Base-by-base conservation (phyloP, 2,329 filamentous ascomycete genomes). In the Fusarium ramigenum region DNA sequence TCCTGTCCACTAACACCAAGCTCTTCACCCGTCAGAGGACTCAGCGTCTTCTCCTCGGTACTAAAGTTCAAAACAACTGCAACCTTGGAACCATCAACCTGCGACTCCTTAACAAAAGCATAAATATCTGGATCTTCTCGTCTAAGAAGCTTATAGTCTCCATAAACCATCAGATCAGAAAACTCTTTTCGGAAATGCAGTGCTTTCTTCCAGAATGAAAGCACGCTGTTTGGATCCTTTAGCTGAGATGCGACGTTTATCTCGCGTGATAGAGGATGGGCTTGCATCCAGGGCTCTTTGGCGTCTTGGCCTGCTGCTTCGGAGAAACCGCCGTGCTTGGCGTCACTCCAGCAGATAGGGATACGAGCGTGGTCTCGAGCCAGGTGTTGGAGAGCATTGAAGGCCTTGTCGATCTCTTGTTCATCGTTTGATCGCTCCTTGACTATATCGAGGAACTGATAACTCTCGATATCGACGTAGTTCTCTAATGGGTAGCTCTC, bases 281-380 rank as follows among this genome's bases (percentile, higher is more conserved):
- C 28, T 61, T 77, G 78, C 80, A 82, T 82, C 80, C 80, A 82
- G 0, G 80, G 77, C n/a, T 79, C 76, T 25, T 78, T 75, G n/a
- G 78, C 50, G 0, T 73, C 23, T 39, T 76, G 72, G 7, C 79
- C 79, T 15, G 63, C 83, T 1, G 82, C 72, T 47, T 81, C 79
- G 0, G 81, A 82, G 66, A 83, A 83, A 5, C 82, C 82, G 10
- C 80, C 81, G 54, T 78, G 69, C 37, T 77, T 79, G 53, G 62
- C 56, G 28, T 73, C 73, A 25, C 79, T 83, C 92, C 92, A 93
- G 63, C 92, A 89, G 66, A 93, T 88, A 0, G 91, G 91, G 0
- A 91, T 87, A n/a, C 92, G 85, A 1, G 87, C 87, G 76, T 93
- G 90, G 73, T 93, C 92, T 28, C 91, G 72, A 80, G 82, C 59